Evolutionary conservation across 179 eudicot species (phyloP).

Genomic region (Actinidia chinensis): DNA sequence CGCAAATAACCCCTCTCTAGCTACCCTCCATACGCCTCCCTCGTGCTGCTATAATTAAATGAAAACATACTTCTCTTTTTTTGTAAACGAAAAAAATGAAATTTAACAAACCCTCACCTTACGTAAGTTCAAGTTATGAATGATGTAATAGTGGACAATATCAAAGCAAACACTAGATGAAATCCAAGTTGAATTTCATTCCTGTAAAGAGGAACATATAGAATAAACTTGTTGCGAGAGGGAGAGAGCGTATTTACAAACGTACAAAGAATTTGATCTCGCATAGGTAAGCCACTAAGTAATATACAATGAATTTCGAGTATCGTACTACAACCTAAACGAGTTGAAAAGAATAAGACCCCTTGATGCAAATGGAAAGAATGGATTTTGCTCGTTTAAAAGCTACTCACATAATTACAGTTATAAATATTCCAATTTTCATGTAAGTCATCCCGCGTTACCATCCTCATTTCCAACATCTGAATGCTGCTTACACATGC

Average conservation of each 20-base stretch:
- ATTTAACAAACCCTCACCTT: too few relatives aligned
- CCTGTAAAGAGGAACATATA: too few relatives aligned
- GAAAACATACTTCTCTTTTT: too few relatives aligned
- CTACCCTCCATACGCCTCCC: too few relatives aligned
- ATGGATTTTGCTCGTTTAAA: neutral
- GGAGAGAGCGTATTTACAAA: neutral
- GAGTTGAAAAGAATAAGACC: conserved; percentile 6
- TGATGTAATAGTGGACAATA: too few relatives aligned
- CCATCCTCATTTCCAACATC: conserved; percentile 31
- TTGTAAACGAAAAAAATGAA: too few relatives aligned
- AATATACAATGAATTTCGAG: neutral
- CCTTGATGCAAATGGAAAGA: conserved; percentile 3
- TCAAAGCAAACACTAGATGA: too few relatives aligned
- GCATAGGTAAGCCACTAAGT: neutral
- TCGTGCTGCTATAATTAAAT: too few relatives aligned
- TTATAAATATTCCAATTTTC: neutral
- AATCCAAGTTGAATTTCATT: too few relatives aligned
- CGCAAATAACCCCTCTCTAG: too few relatives aligned
- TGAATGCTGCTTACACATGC: conserved; percentile 67
- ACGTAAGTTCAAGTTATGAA: too few relatives aligned
- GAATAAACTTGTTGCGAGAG: too few relatives aligned
- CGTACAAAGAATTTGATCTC: conserved; percentile 15
- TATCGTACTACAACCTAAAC: neutral
- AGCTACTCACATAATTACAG: neutral
- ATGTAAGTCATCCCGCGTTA: conserved; percentile 25